Conservation (phyloP, 179 eudicot species). For the Beta lomatogona region DNA sequence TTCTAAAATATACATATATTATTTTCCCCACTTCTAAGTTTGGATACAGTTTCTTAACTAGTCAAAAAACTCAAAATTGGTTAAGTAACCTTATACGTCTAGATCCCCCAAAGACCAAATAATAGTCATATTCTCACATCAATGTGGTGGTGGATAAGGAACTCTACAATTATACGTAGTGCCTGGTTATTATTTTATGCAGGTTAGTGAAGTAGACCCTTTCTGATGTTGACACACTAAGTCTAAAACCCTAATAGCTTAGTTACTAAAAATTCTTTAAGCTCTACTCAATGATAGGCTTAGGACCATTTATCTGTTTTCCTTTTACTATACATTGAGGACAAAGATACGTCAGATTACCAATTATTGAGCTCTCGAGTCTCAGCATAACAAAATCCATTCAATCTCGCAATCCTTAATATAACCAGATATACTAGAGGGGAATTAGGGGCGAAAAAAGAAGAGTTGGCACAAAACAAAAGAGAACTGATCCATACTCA, state of each 20-base stretch:
- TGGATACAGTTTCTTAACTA: background rate
- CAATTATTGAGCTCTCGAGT: background rate
- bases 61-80: background rate
- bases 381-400: slow-evolving; percentile 3
- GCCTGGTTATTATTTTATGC: background rate
- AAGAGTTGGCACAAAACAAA: slow-evolving; percentile 12
- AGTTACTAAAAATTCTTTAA: background rate
- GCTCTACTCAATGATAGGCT: slow-evolving; percentile 8
- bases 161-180: background rate
- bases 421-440: background rate
- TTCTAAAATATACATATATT: background rate
- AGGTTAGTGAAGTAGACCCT: background rate
- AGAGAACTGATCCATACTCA: slow-evolving; percentile 38
- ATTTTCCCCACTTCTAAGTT: background rate
- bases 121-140: background rate
- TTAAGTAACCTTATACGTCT: background rate
- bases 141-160: background rate
- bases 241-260: slow-evolving; percentile 4
- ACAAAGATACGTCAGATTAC: background rate
- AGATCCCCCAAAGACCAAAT: background rate
- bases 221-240: background rate
- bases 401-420: background rate
- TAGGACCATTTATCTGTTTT: background rate
- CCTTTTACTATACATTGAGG: background rate
- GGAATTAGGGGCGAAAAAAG: background rate